phyloP scores from a whole-genome alignment of 305 asterid genomes.

The Fraxinus greggii region DNA sequence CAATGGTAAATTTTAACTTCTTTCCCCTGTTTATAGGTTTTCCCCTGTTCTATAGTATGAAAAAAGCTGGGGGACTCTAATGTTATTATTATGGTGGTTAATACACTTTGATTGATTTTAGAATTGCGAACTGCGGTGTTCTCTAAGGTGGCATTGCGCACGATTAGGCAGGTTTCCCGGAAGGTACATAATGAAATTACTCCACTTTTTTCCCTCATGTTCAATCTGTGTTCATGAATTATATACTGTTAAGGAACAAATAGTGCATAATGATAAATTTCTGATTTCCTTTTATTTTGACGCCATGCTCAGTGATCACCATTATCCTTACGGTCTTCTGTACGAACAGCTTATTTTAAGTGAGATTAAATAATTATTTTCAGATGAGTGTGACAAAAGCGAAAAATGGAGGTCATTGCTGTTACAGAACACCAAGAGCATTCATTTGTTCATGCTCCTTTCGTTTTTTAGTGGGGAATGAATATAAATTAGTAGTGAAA shows the following conservation, averaged over 20 bases:
- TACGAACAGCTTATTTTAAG: background rate
- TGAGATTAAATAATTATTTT: background rate
- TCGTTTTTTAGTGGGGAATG: background rate
- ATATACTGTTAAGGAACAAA: background rate
- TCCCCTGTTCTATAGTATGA: background rate
- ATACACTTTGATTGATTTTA: conserved; percentile 31
- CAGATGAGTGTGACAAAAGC: background rate
- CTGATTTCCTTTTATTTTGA: background rate
- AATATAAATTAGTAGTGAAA: background rate
- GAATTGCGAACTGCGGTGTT: conserved; percentile 94
- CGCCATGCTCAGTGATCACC: background rate
- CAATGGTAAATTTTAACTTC: conserved; percentile 56
- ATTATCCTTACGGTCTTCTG: background rate
- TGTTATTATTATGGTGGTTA: conserved; percentile 3
- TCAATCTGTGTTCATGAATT: background rate
- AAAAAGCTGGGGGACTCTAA: conserved; percentile 5
- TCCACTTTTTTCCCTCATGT: background rate
- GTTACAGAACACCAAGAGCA: background rate
- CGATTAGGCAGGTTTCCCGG: conserved; percentile 88
- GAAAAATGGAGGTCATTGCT: background rate
- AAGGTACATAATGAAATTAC: conserved; percentile 46
- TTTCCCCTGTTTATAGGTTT: conserved; percentile 9
- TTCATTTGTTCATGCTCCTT: background rate
- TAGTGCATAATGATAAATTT: background rate
- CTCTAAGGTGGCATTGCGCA: conserved; percentile 92